Base-by-base conservation (phyloP, 495 filamentous ascomycete species). In the Pseudevernia furfuracea region DNA sequence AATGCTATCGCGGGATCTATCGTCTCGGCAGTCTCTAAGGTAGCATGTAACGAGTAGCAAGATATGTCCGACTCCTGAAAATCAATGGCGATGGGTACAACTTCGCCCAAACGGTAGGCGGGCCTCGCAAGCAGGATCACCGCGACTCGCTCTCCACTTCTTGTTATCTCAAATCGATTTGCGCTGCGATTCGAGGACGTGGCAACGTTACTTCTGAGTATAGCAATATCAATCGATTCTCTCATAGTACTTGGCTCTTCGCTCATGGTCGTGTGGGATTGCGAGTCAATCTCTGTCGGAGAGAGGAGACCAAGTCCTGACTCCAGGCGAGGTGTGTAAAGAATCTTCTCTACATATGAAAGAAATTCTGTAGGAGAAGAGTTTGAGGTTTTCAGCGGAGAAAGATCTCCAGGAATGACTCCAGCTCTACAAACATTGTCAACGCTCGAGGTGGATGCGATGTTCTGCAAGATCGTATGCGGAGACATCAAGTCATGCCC, bases 91-190 rank as follows among this genome's bases (percentile, higher is more conserved):
- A 88, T 85, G 34, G 85, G 87, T 32, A 98, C 83, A 1, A 86
- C 85, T 73, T 98, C 94, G 38, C 94, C 94, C 14, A 97, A 81
- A 49, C 92, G 84, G 77, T 96, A 96, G 0, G 93, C 87, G 1
- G 95, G 89, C n/a, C 95, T 86, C 28, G 91, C 87, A 36, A 98
- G 83, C 68, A 89, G 91, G 55, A 97, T 82, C 5, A 91, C 89
- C 11, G 89, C 94, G 38, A 98, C 91, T 32, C 88, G 87, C 58
- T 83, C 80, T 38, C 92, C 90, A 71, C 90, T 89, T 11, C 95
- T 89, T 8, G 93, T 89, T 70, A 98, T 97, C 71, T 96, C 91
- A 75, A 97, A 98, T 38, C 90, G 85, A 73, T 92, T 96, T 34
- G 87, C 81, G 69, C 87, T 88, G 64, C 86, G 85, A 11, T 84